Evolutionary conservation across 2,329 filamentous ascomycete species (phyloP), one percentile per base, ranked within the genome.

Genomic region (Colletotrichum tropicicola): DNA sequence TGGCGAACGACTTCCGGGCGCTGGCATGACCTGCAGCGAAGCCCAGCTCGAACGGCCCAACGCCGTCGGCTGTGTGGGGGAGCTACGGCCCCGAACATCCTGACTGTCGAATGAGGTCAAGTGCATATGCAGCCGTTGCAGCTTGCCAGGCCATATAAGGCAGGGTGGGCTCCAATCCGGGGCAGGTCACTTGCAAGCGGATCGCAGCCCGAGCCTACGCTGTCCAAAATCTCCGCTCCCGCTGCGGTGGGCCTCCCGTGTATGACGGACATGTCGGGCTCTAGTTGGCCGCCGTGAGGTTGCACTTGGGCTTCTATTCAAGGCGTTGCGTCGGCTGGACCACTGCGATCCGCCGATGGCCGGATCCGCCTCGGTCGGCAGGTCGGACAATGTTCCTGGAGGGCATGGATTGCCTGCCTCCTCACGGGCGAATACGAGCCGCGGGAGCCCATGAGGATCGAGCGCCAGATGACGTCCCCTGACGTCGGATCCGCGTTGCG

Each of bases 201-300:
- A 62, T 54, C 35, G 12, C 49, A 47, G 43, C 27, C 48, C 43
- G 44, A 65, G 37, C 28, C 47, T 53, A 41, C 37, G 13, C 12
- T 21, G 23, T 55, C n/a, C 32, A 41, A 65, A 56, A 60, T 56
- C 57, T 47, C 62, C 51, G 49, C 28, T 65, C 51, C 62, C 57
- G 27, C 37, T 62, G 62, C 35, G 21, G 61, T 43, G 58, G 61
- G 35, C 49, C 49, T 65, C 23, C 51, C 49, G 57, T 27, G 49
- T 65, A 37, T 47, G 57, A 65, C 35, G 49, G 45, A 49, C 57
- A 56, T 65, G 44, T 49, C 61, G 49, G 49, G 49, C 49, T 30
- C 43, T 28, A 49, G 41, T 21, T 48, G 28, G 35, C 57, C 32
- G 49, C 32, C 28, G n/a, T n/a, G 43, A 30, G 49, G 44, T 62